These are phyloP conservation scores for Pseudogymnoascus destructans DNA, from an alignment of 2,329 filamentous ascomycete species.

Conservation along the genomic window DNA sequence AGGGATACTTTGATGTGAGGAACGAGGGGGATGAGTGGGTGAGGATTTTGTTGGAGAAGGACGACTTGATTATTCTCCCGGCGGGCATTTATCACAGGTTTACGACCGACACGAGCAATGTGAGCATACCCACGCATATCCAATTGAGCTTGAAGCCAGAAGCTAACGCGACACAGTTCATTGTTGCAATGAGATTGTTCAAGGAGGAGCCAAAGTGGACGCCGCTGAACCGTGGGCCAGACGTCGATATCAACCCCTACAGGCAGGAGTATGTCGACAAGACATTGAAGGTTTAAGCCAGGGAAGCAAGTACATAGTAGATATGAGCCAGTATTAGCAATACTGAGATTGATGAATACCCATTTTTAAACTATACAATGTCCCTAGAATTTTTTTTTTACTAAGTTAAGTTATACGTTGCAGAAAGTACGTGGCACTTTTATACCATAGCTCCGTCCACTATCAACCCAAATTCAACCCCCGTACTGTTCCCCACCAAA, in stretches of 20 bases:
- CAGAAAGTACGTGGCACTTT: not conserved
- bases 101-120: slow-evolving; percentile 83
- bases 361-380: not conserved
- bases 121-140: slow-evolving; percentile 36
- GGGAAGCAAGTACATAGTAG: not conserved
- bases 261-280: slow-evolving; percentile 60
- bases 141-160: not conserved
- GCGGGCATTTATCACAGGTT: slow-evolving; percentile 96
- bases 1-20: slow-evolving; percentile 87
- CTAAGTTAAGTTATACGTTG: too few relatives aligned
- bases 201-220: slow-evolving; percentile 99
- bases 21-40: slow-evolving; percentile 78
- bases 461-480: not conserved
- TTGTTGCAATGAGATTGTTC: slow-evolving; percentile 92
- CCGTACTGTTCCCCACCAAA: not conserved
- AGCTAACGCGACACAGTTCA: slow-evolving; percentile 47
- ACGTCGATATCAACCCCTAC: slow-evolving; percentile 67
- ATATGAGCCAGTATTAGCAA: not conserved
- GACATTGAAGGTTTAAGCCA: not conserved
- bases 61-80: slow-evolving; percentile 85
- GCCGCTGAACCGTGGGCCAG: slow-evolving; percentile 65
- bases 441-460: not conserved
- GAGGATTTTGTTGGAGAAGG: slow-evolving; percentile 68
- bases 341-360: not conserved
- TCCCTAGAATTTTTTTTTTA: not conserved